Evolutionary conservation across 2,329 filamentous ascomycete genomes (phyloP).

Genomic region (Thyridium curvatum): DNA sequence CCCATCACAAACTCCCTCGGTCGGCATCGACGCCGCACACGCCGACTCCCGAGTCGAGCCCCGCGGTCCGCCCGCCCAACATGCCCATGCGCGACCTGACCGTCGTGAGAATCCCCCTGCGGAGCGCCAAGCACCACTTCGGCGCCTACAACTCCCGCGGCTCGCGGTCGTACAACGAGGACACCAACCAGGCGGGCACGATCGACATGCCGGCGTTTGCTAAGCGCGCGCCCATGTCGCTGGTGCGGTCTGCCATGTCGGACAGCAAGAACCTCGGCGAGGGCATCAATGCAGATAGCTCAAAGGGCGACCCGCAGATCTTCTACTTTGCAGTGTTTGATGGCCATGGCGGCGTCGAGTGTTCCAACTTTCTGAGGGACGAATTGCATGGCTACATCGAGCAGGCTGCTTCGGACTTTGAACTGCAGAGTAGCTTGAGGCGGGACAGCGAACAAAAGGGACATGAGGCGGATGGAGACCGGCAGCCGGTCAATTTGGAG

Average conservation of each 20-base stretch:
- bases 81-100: conserved; percentile 70
- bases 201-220: conserved; percentile 92
- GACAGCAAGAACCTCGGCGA: conserved; percentile 47
- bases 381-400: conserved; percentile 87
- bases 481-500: too few species aligned
- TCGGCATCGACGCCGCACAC: conserved; percentile 77
- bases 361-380: conserved; percentile 79
- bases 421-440: conserved; percentile 68
- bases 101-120: conserved; percentile 88
- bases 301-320: conserved; percentile 78
- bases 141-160: conserved; percentile 75
- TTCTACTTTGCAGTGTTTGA: conserved; percentile 98
- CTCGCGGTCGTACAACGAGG: conserved; percentile 84
- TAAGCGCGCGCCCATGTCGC: conserved; percentile 65
- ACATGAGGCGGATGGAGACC: conserved; percentile 4
- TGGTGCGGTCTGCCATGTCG: conserved; percentile 35
- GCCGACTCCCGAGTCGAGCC: conserved; percentile 38
- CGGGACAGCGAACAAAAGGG: conserved; percentile 21
- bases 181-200: conserved; percentile 88
- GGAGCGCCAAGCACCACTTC: conserved; percentile 93
- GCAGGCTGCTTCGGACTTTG: conserved; percentile 68
- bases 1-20: conserved; percentile 81
- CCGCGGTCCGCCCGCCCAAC: conserved; percentile 52
- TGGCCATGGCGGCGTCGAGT: conserved; percentile 86
- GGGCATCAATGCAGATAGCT: conserved; percentile 66